Base-by-base conservation (phyloP, 2,329 filamentous ascomycete species). In the Rutstroemia sp. region DNA sequence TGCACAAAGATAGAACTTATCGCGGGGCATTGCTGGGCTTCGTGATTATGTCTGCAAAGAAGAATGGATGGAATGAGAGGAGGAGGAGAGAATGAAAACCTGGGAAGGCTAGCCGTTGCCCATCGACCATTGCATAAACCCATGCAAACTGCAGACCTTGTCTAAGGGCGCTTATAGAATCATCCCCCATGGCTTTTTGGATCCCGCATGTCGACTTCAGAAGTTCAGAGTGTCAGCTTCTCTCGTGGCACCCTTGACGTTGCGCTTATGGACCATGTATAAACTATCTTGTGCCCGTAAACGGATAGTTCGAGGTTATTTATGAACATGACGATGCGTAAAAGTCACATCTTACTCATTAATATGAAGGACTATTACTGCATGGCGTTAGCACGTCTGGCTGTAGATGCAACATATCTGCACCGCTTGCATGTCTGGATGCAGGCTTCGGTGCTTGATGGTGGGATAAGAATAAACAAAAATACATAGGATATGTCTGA, bases 1-100 rank as follows among this genome's bases (percentile, higher is more conserved):
- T 63, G 61, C 62, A 64, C 62, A 62, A 67, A 66, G 65, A 67
- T 67, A 67, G 65, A 65, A 67, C 58, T 58, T 60, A 58, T 65
- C 60, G 63, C 52, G 61, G 65, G 65, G 67, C 67, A 69, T 68
- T 68, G 65, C 64, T 67, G 64, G 61, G 19, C 53, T 51, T 56
- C 53, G 54, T 60, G 45, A 62, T 61, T 61, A 63, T 62, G 56
- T 63, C 58, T 56, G 52, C 56, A 56, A 61, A 56, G 59, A 55
- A 55, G 52, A 52, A 59, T 52, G 55, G 59, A 59, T 59, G 54
- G 58, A 59, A 46, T 12, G 38, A 37, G 41, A 53, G 56, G 56
- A 54, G 8, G 5, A 34, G 9, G 38, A 52, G 49, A 47, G 41
- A 46, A 55, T 18, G 41, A 37, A 52, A 39, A 27, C 25, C 21